Base-by-base conservation (phyloP, 2,329 filamentous ascomycete species). In the Aspergillus tamarii region DNA sequence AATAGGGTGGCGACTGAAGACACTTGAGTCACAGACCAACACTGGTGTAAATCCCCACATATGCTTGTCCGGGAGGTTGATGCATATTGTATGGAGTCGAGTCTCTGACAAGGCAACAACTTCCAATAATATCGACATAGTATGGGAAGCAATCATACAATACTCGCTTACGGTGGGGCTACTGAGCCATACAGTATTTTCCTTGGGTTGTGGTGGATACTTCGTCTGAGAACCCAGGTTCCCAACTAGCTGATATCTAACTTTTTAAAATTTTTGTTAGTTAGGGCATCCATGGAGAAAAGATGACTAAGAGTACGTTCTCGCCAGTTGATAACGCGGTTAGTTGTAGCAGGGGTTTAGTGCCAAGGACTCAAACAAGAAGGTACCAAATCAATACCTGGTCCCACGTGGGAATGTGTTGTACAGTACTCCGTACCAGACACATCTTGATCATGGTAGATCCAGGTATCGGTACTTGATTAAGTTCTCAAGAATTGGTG, bases 91-190 rank as follows among this genome's bases (percentile, higher is more conserved):
- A 52, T 7, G 26, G 48, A 26, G 21, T 52, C 3, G 6, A 28
- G n/a, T 50, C 16, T n/a, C 48, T 52, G 28, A 52, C 28, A 52
- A 32, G 19, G 28, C 48, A 52, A 34, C 28, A n/a, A 32, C 19
- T 32, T 21, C 21, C 28, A 52, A 12, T 52, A n/a, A 10, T n/a
- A 26, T 26, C 26, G 4, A 26, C 26, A 3, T 26, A 3, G 26
- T 28, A 23, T 23, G 12, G 11, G 23, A 23, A 48, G 45, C 26
- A 32, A 34, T 52, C 48, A 52, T 52, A 52, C 48, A 52, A 52
- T 52, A 52, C 48, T 52, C 48, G 48, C 48, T 52, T 52, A 52
- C 28, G 16, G 48, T 52, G 48, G 48, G 48, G 48, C 48, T 14
- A 2, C 19, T 30, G n/a, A 26, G 10, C 46, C 4, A n/a, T 34